Evolutionary conservation across 768 basidiomycete genomes (phyloP), one percentile per base, ranked within the genome.

Genomic region (Boletus rex-veris): DNA sequence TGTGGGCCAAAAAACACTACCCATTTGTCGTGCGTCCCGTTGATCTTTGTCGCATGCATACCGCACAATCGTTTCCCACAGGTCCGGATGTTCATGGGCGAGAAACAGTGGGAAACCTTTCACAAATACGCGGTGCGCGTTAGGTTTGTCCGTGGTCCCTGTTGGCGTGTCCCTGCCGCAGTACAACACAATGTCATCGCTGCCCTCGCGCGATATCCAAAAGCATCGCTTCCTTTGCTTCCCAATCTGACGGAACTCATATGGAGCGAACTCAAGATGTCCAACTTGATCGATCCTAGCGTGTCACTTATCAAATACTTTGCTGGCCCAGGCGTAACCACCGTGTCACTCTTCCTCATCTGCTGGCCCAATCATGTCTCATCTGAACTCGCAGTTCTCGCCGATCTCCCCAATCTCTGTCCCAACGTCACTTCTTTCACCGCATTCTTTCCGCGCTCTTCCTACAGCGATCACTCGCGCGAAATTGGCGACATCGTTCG

Each of bases 371-470:
- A 43, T n/a, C 55, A 65, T 21, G 48, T 55, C 36, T 50, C 58
- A 5, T 55, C 66, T 10, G 64, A 68, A 37, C 42, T 52, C 14
- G 59, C 48, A 2, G 58, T 68, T 26, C 60, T 68, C 6, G 51
- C 60, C 1, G 48, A 61, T 30, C 45, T 68, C 19, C 62, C 64
- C 0, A 53, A 47, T 0, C 40, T 58, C 7, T 68, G 66, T 46
- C 66, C 68, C 11, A 64, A 70, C 19, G 58, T 68, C 26, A 60
- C 54, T 1, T 64, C 63, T 2, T 68, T 70, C 40, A 65, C 66
- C 5, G 57, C 53, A 3, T 61, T 50, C 33, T 68, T 67, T 26
- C 66, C 66, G 3, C 63, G 61, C 12, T 67, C 63, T 1, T 67
- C 65, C 2, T 60, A 67, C 38, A 64, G 57, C 26, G 65, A 67